These are phyloP conservation scores for Pyronema omphalodes DNA, from an alignment of 495 filamentous ascomycete genomes.

Conservation along the genomic window DNA sequence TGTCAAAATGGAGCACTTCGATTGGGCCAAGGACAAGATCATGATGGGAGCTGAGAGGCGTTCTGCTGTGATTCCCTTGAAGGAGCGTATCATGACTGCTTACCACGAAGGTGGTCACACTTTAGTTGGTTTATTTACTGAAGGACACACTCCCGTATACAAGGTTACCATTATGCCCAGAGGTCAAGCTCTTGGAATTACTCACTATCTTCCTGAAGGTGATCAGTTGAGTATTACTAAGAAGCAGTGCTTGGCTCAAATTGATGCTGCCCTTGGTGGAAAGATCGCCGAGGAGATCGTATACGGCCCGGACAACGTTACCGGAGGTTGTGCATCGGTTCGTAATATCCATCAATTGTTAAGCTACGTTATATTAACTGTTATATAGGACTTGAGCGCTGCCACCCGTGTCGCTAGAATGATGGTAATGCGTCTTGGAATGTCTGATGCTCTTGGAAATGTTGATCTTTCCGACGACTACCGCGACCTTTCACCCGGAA, in stretches of 20 bases:
- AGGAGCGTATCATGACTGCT: constrained; percentile 76
- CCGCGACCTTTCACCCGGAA: constrained; percentile 60
- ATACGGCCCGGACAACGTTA: constrained; percentile 72
- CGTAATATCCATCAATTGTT: constrained; percentile 16
- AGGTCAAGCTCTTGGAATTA: constrained; percentile 68
- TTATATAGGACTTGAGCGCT: constrained; percentile 51
- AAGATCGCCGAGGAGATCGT: constrained; percentile 89
- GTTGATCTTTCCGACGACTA: constrained; percentile 56
- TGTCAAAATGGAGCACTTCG: constrained; percentile 65
- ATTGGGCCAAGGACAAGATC: constrained; percentile 96
- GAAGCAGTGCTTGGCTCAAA: constrained; percentile 50
- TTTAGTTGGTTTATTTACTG: constrained; percentile 64
- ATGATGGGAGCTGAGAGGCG: constrained; percentile 89
- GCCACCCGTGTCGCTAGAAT: constrained; percentile 64
- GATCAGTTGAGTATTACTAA: constrained; percentile 68
- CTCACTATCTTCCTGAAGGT: constrained; percentile 68
- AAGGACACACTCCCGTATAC: constrained; percentile 56
- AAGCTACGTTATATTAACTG: constrained; percentile 14
- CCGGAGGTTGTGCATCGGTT: constrained; percentile 61
- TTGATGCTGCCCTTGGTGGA: constrained; percentile 75
- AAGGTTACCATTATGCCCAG: constrained; percentile 94
- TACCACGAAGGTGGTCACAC: constrained; percentile 97
- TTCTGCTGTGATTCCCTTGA: constrained; percentile 69
- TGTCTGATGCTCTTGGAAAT: constrained; percentile 75
- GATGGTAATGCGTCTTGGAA: constrained; percentile 74